Conservation (phyloP, 2,329 filamentous ascomycete genomes). For the Pseudocercospora cruenta region DNA sequence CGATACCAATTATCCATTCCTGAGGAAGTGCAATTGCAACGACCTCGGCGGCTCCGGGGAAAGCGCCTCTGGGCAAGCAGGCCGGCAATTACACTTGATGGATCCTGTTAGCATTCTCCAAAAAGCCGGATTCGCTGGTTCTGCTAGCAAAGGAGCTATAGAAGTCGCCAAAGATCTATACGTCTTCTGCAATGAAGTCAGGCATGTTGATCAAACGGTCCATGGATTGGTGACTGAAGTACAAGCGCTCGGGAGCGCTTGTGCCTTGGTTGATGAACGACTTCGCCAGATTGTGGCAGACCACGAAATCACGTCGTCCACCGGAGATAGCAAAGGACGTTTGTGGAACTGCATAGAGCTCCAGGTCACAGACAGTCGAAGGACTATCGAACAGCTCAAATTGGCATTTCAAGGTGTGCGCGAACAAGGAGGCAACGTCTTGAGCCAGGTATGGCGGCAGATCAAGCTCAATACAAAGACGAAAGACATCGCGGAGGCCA, state of each 20-base stretch:
- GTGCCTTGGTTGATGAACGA: constrained; percentile 16
- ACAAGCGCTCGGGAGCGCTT: constrained; percentile 16
- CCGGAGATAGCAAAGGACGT: background rate
- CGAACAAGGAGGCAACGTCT: constrained; percentile 8
- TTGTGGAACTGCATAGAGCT: constrained; percentile 16
- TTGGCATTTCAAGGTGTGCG: constrained; percentile 7
- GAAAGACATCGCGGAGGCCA: constrained; percentile 20
- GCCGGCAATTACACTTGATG: background rate
- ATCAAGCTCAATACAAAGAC: constrained; percentile 22
- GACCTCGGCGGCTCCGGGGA: background rate
- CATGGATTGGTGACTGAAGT: constrained; percentile 10
- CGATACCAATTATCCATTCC: background rate
- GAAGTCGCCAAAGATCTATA: constrained; percentile 14
- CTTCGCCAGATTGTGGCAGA: constrained; percentile 15
- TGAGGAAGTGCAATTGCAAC: background rate
- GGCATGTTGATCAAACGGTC: constrained; percentile 15
- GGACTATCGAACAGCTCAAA: constrained; percentile 19
- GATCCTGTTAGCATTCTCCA: constrained; percentile 9
- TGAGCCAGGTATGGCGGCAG: constrained; percentile 18
- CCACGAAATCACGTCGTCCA: constrained; percentile 1
- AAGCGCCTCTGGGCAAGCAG: background rate
- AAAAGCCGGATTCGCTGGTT: constrained; percentile 11
- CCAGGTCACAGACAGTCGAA: constrained; percentile 15
- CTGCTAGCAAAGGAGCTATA: constrained; percentile 12
- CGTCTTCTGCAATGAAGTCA: constrained; percentile 16